Evolutionary conservation across 306 rosid genomes (phyloP), one percentile per base, ranked within the genome.

Genomic region (Amphicarpaea edgeworthii): DNA sequence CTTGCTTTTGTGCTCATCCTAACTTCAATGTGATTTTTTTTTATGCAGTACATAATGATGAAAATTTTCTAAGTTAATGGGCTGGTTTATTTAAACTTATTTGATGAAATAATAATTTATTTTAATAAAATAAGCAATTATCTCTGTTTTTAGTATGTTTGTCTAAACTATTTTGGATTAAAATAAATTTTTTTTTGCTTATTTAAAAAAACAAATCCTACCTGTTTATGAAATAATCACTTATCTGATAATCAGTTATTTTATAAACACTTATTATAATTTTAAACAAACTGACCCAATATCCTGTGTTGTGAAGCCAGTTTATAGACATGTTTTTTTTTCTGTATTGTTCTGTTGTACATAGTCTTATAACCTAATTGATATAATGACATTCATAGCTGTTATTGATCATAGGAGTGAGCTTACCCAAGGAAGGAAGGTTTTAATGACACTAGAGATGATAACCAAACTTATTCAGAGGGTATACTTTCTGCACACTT

Each of bases 371-470:
- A 51, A 21, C 70, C 14, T 43, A 43, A 32, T 62, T 66, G 21
- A 63, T 81, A 68, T 77, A 51, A 64, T 79, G 79, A 86, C 62
- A 63, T 38, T 30, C 66, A 60, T 82, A 51, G 34, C 16, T 86
- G 53, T 72, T 60, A 71, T 77, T 86, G 78, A 62, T 75, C 41
- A 70, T 75, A 95, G 98, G 91, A 85, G 89, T 79, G 93, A 95
- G 81, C 93, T 95, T 82, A 86, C 87, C 69, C 96, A 95, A 40
- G 98, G 97, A 76, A 88, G 88, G 84, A 95, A 87, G 90, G 90
- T 90, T 76, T 68, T 95, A 79, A 77, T 54, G 49, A 92, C 92
- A 12, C 51, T 95, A 60, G 98, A 92, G 74, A 90, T 95, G 86
- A 83, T 95, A 79, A 88, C 90, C 20, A 95, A 89, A 65, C 91